Base-by-base conservation (phyloP, 2,329 filamentous ascomycete genomes). In the Lithohypha guttulata region DNA sequence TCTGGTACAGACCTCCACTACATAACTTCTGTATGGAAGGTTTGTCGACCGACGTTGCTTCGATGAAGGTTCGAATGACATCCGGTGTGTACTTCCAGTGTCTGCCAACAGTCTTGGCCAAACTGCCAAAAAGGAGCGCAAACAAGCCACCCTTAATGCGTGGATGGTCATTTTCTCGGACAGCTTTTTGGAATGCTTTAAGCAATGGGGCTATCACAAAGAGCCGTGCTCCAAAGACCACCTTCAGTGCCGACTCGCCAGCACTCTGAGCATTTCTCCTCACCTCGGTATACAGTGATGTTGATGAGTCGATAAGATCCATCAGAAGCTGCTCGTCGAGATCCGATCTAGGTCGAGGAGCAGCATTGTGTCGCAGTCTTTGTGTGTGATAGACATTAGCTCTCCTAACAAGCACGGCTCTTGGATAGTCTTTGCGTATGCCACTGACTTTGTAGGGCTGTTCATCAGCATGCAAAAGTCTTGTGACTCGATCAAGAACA, bases 61-160 rank as follows among this genome's bases (percentile, higher is more conserved):
- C 77, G 47, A 98, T 91, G 61, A 93, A 98, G 6, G 91, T 70
- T 38, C 80, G 79, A 65, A 98, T 84, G 34, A 95, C 66, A n/a
- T 81, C 75, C 1, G 93, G 91, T 0, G 91, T 85, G 59, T 87
- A 95, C 26, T 87, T 81, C 93, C 93, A 98, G 58, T 98, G 87
- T 39, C 83, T 80, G 32, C 85, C 76, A 31, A 93, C 74, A 0
- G 89, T 93, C 62, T 87, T 93, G 4, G 86, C 73, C 23, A 98
- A 66, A 44, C 84, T 93, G 8, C 89, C 87, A 52, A 89, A 93
- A 13, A 96, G 66, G 19, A 98, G 64, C 0, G 87, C 87, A 58
- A 91, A 96, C 66, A 98, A 77, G 23, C 81, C 83, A 22, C 93
- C 91, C 62, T 98, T 98, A 59, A 98, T 94, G 10, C 85, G 77